Base-by-base conservation (phyloP, 371 early-diverging fungal species). In the Cokeromyces recurvatus region DNA sequence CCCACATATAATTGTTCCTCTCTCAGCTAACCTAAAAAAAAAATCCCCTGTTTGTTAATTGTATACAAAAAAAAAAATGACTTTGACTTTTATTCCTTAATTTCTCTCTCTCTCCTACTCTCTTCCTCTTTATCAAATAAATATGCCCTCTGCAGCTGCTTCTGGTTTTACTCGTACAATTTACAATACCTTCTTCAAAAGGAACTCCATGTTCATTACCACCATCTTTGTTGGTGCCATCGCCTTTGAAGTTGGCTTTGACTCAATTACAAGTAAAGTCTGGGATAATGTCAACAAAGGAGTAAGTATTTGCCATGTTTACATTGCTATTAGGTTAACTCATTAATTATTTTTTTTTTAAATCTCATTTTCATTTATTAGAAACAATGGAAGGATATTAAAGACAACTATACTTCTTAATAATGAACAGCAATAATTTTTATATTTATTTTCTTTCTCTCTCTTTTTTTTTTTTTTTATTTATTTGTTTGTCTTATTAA, bases 281-380 rank as follows among this genome's bases (percentile, higher is more conserved):
- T 93, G 89, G 89, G 88, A 91, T 62, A 62, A 66, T 41, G 12
- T 81, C 46, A 93, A 93, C 86, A 76, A 83, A 68, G 92, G 92
- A 38, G 94, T 93, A 82, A 71, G 88, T 84, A 19, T 11, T 39
- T 19, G 37, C 27, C 27, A n/a, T n/a, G n/a, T n/a, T n/a, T 39
- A 21, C n/a, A n/a, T n/a, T n/a, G n/a, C n/a, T n/a, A n/a, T n/a
- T n/a, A n/a, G n/a, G n/a, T n/a, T n/a, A n/a, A n/a, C n/a, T n/a
- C 39, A 17, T 14, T 3, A 34, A 32, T 5, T 29, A 20, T 21
- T 21, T 24, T 32, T 14, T 20, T 29, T 17, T 3, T 48, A 10
- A 38, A 19, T 32, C 10, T 39, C 38, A 22, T 38, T 20, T 40
- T 46, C 21, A 24, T 34, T 19, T 43, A n/a, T 21, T 59, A 74